Percentiles rank a stretch among this genome's conserved stretches.
phyloP scores from a whole-genome alignment of 768 basidiomycete genomes.

The Pisolithus microcarpus region DNA sequence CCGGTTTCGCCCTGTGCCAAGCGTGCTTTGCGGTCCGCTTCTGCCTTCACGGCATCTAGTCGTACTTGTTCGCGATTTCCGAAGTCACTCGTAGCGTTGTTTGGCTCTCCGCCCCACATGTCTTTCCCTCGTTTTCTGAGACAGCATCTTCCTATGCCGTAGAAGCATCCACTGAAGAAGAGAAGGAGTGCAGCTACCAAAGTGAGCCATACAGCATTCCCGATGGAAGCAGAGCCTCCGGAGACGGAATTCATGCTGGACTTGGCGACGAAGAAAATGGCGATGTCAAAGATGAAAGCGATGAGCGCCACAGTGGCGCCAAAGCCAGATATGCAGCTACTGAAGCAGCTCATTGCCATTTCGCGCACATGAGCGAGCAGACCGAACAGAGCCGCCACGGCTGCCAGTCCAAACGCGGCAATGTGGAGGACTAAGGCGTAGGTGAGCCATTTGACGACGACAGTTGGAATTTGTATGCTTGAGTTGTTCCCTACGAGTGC shows the following conservation, averaged over 20 bases:
- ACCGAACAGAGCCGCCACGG: slow-evolving; percentile 69
- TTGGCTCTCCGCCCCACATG: slow-evolving; percentile 32
- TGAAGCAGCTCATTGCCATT: slow-evolving; percentile 79
- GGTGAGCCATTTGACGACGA: slow-evolving; percentile 91
- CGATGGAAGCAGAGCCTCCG: slow-evolving; percentile 73
- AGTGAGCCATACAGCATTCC: slow-evolving; percentile 89
- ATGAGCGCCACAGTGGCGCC: slow-evolving; percentile 72
- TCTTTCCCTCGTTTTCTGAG: slow-evolving; percentile 47
- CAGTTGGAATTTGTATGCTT: slow-evolving; percentile 65
- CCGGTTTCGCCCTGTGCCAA: slow-evolving; percentile 57
- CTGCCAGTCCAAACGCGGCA: slow-evolving; percentile 72
- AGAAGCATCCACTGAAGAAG: slow-evolving; percentile 89
- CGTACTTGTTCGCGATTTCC: slow-evolving; percentile 54
- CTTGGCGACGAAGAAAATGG: slow-evolving; percentile 84
- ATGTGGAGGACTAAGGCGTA: slow-evolving; percentile 90
- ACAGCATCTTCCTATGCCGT: slow-evolving; percentile 78
- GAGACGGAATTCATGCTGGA: slow-evolving; percentile 67
- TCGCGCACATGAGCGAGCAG: slow-evolving; percentile 83
- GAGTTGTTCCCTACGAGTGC: slow-evolving; percentile 63
- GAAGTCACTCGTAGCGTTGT: slow-evolving; percentile 30
- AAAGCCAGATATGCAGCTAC: slow-evolving; percentile 73
- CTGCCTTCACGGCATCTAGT: slow-evolving; percentile 80
- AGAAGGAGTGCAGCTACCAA: slow-evolving; percentile 79
- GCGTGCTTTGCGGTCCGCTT: slow-evolving; percentile 73
- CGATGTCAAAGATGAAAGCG: slow-evolving; percentile 91